Evolutionary conservation across 306 rosid genomes (phyloP).

Genomic region (Pueraria montana): DNA sequence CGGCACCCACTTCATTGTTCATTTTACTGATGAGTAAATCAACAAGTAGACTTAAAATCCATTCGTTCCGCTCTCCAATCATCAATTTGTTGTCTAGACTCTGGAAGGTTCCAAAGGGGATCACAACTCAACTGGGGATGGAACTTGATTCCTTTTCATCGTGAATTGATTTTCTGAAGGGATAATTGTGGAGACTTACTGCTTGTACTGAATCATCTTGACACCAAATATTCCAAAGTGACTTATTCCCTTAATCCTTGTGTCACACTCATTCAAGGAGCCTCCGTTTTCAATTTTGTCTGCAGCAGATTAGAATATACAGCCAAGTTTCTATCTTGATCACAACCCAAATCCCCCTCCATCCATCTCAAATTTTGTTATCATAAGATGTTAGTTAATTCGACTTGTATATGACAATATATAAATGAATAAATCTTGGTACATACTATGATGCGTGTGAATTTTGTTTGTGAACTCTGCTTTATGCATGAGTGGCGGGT

Average conservation of each 20-base stretch:
- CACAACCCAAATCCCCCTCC: conserved; percentile 10
- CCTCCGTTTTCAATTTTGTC: conserved; percentile 14
- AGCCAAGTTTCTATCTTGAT: conserved; percentile 17
- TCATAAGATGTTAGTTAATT: conserved; percentile 4
- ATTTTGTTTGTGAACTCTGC: neutral
- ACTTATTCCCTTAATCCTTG: conserved; percentile 10
- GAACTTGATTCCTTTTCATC: conserved; percentile 23
- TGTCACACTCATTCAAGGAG: conserved; percentile 21
- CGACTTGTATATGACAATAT: conserved; percentile 28
- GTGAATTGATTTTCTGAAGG: conserved; percentile 11
- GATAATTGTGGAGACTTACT: conserved; percentile 10
- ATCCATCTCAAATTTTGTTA: conserved; percentile 31
- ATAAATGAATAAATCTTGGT: neutral
- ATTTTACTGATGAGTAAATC: conserved; percentile 34
- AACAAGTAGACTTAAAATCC: conserved; percentile 41
- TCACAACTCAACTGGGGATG: conserved; percentile 18
- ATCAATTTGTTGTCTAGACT: conserved; percentile 30
- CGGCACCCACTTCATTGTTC: conserved; percentile 48
- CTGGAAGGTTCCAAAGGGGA: conserved; percentile 25
- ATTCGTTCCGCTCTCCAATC: conserved; percentile 19
- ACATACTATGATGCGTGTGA: neutral
- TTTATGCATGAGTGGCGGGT: neutral
- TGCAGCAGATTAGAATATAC: conserved; percentile 35
- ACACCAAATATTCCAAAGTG: conserved; percentile 18
- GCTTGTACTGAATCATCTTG: conserved; percentile 24